phyloP scores from a whole-genome alignment of 73 alveolate species.

The Paramecium sexaurelia region DNA sequence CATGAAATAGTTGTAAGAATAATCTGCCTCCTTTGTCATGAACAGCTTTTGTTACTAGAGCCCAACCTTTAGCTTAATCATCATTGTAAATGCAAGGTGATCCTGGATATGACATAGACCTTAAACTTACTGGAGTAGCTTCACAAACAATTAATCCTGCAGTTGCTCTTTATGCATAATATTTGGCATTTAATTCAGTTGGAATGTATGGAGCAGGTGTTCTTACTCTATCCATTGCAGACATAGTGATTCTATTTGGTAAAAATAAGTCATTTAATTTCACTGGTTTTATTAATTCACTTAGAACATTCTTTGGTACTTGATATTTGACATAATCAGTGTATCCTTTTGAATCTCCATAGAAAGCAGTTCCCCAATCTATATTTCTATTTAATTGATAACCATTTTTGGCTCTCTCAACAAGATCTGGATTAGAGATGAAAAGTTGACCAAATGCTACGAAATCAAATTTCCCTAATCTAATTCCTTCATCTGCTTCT shows the following conservation, averaged over 20 bases:
- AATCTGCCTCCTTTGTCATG: constrained; percentile 46
- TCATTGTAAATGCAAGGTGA: constrained; percentile 45
- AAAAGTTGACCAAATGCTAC: constrained; percentile 51
- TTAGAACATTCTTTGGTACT: not conserved
- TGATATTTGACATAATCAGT: constrained; percentile 61
- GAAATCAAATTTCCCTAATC: constrained; percentile 17
- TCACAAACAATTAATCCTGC: constrained; percentile 38
- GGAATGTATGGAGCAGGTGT: constrained; percentile 60
- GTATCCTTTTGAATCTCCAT: constrained; percentile 59
- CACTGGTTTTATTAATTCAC: not conserved
- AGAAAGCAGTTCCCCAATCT: constrained; percentile 33
- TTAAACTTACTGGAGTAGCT: not conserved
- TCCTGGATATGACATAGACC: constrained; percentile 8
- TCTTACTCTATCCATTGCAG: constrained; percentile 73
- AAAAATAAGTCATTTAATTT: constrained; percentile 38
- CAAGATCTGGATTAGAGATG: constrained; percentile 59
- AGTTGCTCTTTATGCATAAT: constrained; percentile 57
- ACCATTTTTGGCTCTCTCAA: constrained; percentile 38
- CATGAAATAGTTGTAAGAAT: not conserved
- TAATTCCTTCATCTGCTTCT: constrained; percentile 37
- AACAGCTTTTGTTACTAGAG: not conserved
- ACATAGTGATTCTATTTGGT: constrained; percentile 64
- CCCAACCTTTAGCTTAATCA: constrained; percentile 38
- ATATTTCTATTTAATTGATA: constrained; percentile 1
- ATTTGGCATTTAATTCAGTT: constrained; percentile 46